Percentiles rank a stretch among this genome's conserved stretches.
Evolutionary conservation across 2,329 filamentous ascomycete genomes (phyloP).

Genomic region (Ceratocystiopsis sp.): DNA sequence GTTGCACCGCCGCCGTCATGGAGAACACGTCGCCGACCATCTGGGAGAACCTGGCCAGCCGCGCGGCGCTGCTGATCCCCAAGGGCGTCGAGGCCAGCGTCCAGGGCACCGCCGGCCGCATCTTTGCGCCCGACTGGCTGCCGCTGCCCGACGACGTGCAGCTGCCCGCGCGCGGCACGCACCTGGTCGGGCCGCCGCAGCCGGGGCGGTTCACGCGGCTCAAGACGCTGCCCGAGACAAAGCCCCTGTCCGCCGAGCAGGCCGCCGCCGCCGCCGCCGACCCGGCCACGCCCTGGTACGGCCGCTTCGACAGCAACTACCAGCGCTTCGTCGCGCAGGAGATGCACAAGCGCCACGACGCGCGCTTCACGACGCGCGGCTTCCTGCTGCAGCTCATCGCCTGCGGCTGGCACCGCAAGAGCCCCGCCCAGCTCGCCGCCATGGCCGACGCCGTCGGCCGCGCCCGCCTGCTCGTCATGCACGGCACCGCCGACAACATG

Average conservation of each 20-base stretch:
- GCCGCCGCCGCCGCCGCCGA: background rate
- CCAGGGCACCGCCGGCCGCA: constrained; percentile 41
- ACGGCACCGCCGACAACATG: constrained; percentile 65
- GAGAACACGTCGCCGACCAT: constrained; percentile 44
- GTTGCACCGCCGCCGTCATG: constrained; percentile 43
- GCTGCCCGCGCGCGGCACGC: constrained; percentile 20
- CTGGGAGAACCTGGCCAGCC: constrained; percentile 42
- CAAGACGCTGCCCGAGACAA: background rate
- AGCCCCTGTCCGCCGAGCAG: background rate
- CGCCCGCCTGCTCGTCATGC: constrained; percentile 58
- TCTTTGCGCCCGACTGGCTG: constrained; percentile 53
- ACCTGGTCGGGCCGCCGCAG: constrained; percentile 8
- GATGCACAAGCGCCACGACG: constrained; percentile 49
- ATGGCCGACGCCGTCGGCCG: constrained; percentile 55
- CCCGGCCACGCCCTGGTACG: constrained; percentile 5
- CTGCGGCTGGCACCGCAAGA: constrained; percentile 67
- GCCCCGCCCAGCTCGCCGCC: constrained; percentile 41
- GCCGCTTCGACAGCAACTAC: constrained; percentile 52
- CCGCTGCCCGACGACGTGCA: constrained; percentile 37
- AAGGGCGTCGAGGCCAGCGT: constrained; percentile 53
- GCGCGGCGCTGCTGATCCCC: constrained; percentile 44
- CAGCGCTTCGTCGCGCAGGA: constrained; percentile 73
- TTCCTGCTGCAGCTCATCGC: constrained; percentile 66
- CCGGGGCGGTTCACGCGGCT: background rate
- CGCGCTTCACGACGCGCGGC: constrained; percentile 45